These are phyloP conservation scores for Vitellaria paradoxa DNA, from an alignment of 179 eudicot species.

Conservation along the genomic window DNA sequence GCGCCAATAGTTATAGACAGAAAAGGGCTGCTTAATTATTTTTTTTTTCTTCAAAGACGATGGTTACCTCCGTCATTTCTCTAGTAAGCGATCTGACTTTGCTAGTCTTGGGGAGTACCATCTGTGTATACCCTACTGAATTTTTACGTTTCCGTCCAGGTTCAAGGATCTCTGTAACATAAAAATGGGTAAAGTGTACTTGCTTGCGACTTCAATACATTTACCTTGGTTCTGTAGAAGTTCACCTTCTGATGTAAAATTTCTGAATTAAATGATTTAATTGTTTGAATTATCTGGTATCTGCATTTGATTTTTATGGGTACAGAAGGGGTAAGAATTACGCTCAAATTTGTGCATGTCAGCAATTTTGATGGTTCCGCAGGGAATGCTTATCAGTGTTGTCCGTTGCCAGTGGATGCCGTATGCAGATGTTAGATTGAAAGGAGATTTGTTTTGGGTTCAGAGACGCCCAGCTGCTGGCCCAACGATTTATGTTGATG, in stretches of 20 bases:
- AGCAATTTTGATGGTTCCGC: no score
- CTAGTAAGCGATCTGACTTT: no score
- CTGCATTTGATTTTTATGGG: not conserved
- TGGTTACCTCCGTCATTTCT: no score
- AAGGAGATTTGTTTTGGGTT: no score
- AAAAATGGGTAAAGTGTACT: not conserved
- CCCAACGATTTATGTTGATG: no score
- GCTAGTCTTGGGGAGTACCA: no score
- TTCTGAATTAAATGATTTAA: not conserved
- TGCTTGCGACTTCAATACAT: not conserved
- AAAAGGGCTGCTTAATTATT: constrained; percentile 18
- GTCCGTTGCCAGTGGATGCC: no score
- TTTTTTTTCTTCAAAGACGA: not conserved
- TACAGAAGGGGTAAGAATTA: not conserved
- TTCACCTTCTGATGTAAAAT: not conserved
- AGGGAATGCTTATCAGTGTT: no score
- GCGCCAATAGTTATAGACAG: constrained; percentile 40
- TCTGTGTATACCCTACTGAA: not conserved
- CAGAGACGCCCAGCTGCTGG: no score
- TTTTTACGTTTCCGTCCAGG: not conserved
- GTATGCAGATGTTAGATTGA: no score
- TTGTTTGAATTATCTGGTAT: not conserved
- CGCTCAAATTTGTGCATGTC: no score
- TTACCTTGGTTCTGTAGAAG: not conserved
- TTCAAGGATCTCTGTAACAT: not conserved